phyloP scores from a whole-genome alignment of 202 grass and related monocot species.

The Elaeis oleifera region DNA sequence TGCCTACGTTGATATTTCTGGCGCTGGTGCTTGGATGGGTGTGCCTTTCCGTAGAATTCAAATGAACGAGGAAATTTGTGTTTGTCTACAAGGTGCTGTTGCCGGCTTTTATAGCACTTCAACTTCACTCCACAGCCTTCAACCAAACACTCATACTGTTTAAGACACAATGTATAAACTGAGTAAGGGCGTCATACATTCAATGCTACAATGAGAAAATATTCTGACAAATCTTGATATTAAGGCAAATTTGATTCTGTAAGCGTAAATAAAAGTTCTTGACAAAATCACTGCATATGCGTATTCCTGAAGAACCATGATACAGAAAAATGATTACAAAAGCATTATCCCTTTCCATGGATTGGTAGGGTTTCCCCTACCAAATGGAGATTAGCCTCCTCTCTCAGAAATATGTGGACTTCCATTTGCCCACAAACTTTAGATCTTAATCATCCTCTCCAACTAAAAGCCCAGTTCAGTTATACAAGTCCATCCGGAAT shows the following conservation, averaged over 20 bases:
- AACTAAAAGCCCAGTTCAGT: background rate
- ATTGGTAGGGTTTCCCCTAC: too few species aligned
- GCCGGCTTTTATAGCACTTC: constrained; percentile 74
- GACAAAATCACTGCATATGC: too few species aligned
- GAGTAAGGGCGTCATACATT: background rate
- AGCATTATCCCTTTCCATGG: too few species aligned
- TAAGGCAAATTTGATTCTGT: too few species aligned
- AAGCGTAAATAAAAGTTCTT: too few species aligned
- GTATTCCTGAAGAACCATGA: too few species aligned
- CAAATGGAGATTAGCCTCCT: too few species aligned
- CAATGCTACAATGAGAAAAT: background rate
- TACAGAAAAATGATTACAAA: too few species aligned
- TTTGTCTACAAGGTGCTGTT: constrained; percentile 82
- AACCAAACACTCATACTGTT: constrained; percentile 92
- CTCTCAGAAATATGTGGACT: too few species aligned
- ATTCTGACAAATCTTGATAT: background rate
- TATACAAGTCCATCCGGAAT: background rate
- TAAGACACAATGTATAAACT: constrained; percentile 14
- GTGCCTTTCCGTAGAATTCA: constrained; percentile 77
- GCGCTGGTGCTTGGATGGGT: constrained; percentile 51
- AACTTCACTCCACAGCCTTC: constrained; percentile 73
- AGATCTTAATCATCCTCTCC: background rate
- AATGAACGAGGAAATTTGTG: constrained; percentile 78
- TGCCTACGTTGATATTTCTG: constrained; percentile 51
- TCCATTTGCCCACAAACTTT: too few species aligned